These are phyloP conservation scores for Logfia minima DNA, from an alignment of 129 eudicot genomes.

Conservation along the genomic window DNA sequence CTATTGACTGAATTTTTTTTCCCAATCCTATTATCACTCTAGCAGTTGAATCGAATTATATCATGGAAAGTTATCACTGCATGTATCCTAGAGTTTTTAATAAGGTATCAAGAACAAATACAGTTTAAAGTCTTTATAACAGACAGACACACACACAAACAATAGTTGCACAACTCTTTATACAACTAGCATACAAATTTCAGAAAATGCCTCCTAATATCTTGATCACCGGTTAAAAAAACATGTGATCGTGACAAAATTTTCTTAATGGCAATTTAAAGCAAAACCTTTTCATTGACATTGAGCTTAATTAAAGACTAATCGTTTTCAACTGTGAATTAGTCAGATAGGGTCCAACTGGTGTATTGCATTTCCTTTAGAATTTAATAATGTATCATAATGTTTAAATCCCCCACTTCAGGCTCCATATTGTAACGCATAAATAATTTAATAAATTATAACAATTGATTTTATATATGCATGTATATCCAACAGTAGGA, in stretches of 20 bases:
- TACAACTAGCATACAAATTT: neutral
- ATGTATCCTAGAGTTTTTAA: no score
- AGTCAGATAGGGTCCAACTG: neutral
- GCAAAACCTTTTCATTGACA: neutral
- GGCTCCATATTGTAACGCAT: neutral
- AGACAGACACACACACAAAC: neutral
- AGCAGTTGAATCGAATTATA: no score
- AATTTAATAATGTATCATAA: neutral
- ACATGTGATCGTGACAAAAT: neutral
- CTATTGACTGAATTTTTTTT: no score
- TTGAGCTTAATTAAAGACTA: neutral
- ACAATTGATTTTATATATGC: no score
- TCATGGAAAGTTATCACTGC: no score
- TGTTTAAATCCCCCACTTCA: neutral
- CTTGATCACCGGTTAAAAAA: constrained; percentile 1
- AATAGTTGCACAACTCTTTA: neutral
- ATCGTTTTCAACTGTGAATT: neutral
- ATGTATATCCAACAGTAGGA: neutral
- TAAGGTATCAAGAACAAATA: neutral
- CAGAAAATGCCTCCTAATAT: neutral
- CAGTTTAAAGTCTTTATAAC: neutral
- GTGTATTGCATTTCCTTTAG: neutral
- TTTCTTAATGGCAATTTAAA: neutral
- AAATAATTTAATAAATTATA: no score
- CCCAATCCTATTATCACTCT: no score